Evolutionary conservation across 2,329 filamentous ascomycete genomes (phyloP).

Genomic region (Phialophora tarda): DNA sequence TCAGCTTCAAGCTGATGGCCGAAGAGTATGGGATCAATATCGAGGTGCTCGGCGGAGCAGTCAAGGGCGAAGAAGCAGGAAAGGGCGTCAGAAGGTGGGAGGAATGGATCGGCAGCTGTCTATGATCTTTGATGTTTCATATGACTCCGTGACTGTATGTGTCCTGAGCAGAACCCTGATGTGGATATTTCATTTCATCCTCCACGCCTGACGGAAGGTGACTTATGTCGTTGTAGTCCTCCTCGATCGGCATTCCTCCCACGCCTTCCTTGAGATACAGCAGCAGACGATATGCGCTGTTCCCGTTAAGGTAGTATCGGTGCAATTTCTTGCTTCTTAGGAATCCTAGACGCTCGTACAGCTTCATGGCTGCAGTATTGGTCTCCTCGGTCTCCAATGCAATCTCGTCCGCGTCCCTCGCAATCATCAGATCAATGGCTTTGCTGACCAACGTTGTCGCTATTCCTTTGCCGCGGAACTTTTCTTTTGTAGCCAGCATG

Average conservation of each 20-base stretch:
- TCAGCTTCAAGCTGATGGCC: constrained; percentile 79
- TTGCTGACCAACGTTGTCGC: constrained; percentile 85
- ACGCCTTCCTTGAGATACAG: constrained; percentile 73
- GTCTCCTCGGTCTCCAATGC: constrained; percentile 95
- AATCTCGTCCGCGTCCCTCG: constrained; percentile 85
- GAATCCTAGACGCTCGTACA: constrained; percentile 94
- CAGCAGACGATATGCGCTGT: constrained; percentile 87
- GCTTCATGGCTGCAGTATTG: constrained; percentile 84
- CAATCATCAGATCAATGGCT: constrained; percentile 89
- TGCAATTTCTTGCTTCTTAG: constrained; percentile 90
- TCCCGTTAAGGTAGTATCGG: constrained; percentile 95
- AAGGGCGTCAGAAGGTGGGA: constrained; percentile 85
- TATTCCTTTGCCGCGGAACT: constrained; percentile 82
- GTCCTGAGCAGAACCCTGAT: constrained; percentile 18
- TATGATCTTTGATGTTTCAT: constrained; percentile 55
- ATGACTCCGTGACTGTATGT: constrained; percentile 29
- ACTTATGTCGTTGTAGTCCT: constrained; percentile 41
- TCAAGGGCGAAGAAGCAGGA: constrained; percentile 67
- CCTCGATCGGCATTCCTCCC: constrained; percentile 49
- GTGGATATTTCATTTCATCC: constrained; percentile 32
- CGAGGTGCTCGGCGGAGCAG: constrained; percentile 72
- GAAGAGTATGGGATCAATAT: constrained; percentile 78
- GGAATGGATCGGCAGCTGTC: constrained; percentile 80
- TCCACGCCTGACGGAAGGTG: constrained; percentile 32
- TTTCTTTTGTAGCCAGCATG: constrained; percentile 89